Evolutionary conservation across 441 rosid species (phyloP).

Genomic region (Jatropha multifida): DNA sequence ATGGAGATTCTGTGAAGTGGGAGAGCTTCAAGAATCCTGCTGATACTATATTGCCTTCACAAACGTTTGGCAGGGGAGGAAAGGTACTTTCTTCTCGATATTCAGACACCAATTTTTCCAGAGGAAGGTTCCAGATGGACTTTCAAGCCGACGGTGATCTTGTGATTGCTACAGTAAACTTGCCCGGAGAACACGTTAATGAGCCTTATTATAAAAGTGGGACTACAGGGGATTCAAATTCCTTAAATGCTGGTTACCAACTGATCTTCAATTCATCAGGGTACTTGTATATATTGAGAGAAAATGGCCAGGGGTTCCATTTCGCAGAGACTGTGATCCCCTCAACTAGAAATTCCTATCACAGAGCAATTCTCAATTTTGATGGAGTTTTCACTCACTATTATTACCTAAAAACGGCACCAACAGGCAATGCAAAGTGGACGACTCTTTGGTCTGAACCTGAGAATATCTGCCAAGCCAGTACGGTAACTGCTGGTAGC

Average conservation of each 20-base stretch:
- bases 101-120: slow-evolving; percentile 27
- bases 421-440: slow-evolving; percentile 15
- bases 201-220: slow-evolving; percentile 21
- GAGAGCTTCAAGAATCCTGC: slow-evolving; percentile 44
- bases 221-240: not conserved
- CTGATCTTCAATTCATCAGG: not conserved
- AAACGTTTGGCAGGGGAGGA: slow-evolving; percentile 15
- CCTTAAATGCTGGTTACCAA: slow-evolving; percentile 22
- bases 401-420: slow-evolving; percentile 25
- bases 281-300: slow-evolving; percentile 12
- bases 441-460: slow-evolving; percentile 11
- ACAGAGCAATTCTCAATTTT: slow-evolving; percentile 36
- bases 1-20: slow-evolving; percentile 28
- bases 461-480: slow-evolving; percentile 28
- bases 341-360: slow-evolving; percentile 23
- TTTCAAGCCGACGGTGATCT: slow-evolving; percentile 24
- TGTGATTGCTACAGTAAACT: slow-evolving; percentile 20
- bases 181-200: slow-evolving; percentile 3
- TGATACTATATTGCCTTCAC: slow-evolving; percentile 44
- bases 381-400: slow-evolving; percentile 42
- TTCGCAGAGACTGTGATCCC: not conserved
- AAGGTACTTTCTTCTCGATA: slow-evolving; percentile 19
- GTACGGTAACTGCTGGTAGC: slow-evolving; percentile 27
- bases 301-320: not conserved
- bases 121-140: slow-evolving; percentile 39